Percentiles rank a stretch among this genome's conserved stretches.
Conservation (phyloP, 441 rosid genomes). For the Manihot esculenta region DNA sequence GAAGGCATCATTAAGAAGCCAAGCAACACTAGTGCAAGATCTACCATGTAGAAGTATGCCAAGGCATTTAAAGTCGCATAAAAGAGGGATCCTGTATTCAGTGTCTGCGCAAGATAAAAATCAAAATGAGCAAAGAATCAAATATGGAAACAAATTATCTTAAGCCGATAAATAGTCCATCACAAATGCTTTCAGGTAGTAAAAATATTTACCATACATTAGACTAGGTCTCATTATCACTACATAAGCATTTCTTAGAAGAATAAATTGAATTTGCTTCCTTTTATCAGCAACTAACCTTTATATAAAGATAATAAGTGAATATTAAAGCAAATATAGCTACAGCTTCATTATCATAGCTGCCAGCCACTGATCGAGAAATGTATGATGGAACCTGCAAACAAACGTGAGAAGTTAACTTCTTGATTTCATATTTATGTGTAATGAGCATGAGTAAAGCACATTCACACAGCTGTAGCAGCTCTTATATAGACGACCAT, state of each 20-base stretch:
- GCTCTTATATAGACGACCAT: conserved; percentile 4
- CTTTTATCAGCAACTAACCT: conserved; percentile 50
- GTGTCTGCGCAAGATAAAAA: conserved; percentile 61
- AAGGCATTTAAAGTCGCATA: conserved; percentile 93
- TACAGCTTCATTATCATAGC: conserved; percentile 99
- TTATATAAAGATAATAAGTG: conserved; percentile 93
- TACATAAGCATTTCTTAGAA: conserved; percentile 14
- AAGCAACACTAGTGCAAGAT: conserved; percentile 25
- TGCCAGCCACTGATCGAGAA: conserved; percentile 98
- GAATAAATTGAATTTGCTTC: conserved; percentile 18
- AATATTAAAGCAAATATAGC: conserved; percentile 97
- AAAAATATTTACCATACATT: conserved; percentile 8
- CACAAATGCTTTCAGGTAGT: not conserved
- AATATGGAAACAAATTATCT: conserved; percentile 3
- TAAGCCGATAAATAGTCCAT: conserved; percentile 6
- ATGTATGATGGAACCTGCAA: conserved; percentile 96
- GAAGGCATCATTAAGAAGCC: conserved; percentile 22
- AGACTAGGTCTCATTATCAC: not conserved
- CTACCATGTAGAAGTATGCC: conserved; percentile 97
- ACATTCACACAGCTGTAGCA: conserved; percentile 1
- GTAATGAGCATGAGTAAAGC: conserved; percentile 4
- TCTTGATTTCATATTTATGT: not conserved
- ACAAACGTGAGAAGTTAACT: conserved; percentile 16
- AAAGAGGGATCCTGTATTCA: conserved; percentile 98
- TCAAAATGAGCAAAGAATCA: conserved; percentile 25